Conservation (phyloP, 352 stramenopile species). For the Phytophthora kernoviae region DNA sequence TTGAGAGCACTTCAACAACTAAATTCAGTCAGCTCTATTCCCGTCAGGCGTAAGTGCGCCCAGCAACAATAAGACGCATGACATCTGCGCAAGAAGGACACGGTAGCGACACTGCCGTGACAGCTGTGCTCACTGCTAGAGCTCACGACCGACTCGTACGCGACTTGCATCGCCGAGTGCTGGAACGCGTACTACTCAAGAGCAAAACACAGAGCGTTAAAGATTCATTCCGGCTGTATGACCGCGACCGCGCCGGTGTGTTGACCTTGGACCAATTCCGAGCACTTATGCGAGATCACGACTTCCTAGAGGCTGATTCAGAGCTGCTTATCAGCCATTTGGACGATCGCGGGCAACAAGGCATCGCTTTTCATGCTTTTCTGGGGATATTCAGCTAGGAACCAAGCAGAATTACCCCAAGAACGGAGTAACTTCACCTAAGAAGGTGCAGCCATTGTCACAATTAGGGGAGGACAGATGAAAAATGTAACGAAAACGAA, state of each 20-base stretch:
- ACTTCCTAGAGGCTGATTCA: conserved; percentile 53
- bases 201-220: conserved; percentile 65
- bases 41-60: background rate
- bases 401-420: conserved; percentile 53
- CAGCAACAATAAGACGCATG: conserved; percentile 1
- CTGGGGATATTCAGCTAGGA: conserved; percentile 42
- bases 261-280: conserved; percentile 53
- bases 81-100: conserved; percentile 14
- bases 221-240: conserved; percentile 71
- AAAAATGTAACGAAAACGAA: conserved; percentile 21
- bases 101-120: background rate
- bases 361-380: conserved; percentile 64
- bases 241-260: conserved; percentile 50
- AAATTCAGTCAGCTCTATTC: conserved; percentile 1
- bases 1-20: background rate
- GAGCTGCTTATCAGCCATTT: conserved; percentile 58
- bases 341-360: conserved; percentile 36
- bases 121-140: conserved; percentile 3
- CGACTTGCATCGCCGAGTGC: conserved; percentile 60
- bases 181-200: conserved; percentile 60
- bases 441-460: conserved; percentile 44
- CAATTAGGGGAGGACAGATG: conserved; percentile 32
- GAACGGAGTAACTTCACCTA: conserved; percentile 25
- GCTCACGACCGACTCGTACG: conserved; percentile 18
- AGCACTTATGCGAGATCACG: conserved; percentile 55